These are phyloP conservation scores for Suhomyces faveliae DNA, from an alignment of 805 yeast species.

Conservation along the genomic window DNA sequence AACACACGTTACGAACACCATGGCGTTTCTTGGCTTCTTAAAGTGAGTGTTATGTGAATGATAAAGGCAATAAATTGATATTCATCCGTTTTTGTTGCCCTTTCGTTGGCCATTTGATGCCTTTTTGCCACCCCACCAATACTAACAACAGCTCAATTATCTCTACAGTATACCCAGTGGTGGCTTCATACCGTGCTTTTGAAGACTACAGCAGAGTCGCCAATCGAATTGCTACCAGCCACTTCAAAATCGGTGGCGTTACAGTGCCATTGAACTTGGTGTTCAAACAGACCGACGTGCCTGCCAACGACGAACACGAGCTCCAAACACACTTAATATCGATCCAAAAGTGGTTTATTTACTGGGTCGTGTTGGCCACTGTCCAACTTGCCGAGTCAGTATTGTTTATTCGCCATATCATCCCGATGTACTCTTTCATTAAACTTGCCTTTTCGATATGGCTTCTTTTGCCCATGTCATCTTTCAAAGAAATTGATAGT, in stretches of 20 bases:
- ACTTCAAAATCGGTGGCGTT: conserved; percentile 38
- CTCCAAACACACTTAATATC: conserved; percentile 24
- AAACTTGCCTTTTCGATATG: conserved; percentile 53
- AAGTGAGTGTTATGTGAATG: no score
- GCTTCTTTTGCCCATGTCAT: conserved; percentile 52
- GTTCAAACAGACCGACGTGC: conserved; percentile 3
- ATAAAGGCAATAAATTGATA: no score
- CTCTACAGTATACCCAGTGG: conserved; percentile 54
- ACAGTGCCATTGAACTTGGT: conserved; percentile 30
- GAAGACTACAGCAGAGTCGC: conserved; percentile 37
- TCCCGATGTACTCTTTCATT: conserved; percentile 57
- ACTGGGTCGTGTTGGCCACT: conserved; percentile 66
- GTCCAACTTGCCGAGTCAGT: conserved; percentile 40
- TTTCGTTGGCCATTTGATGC: no score
- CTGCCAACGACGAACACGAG: conserved; percentile 9
- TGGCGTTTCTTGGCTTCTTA: conserved; percentile 1
- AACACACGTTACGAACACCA: not conserved
- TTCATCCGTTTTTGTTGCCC: no score
- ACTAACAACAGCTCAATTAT: conserved; percentile 26
- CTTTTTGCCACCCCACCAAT: no score
- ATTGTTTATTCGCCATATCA: conserved; percentile 41
- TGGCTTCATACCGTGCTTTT: conserved; percentile 61
- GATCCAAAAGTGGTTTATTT: conserved; percentile 42
- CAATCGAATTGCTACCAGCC: conserved; percentile 26
- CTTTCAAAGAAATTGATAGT: conserved; percentile 6